phyloP scores from a whole-genome alignment of 2,329 filamentous ascomycete species.

The Ramularia endophylla region DNA sequence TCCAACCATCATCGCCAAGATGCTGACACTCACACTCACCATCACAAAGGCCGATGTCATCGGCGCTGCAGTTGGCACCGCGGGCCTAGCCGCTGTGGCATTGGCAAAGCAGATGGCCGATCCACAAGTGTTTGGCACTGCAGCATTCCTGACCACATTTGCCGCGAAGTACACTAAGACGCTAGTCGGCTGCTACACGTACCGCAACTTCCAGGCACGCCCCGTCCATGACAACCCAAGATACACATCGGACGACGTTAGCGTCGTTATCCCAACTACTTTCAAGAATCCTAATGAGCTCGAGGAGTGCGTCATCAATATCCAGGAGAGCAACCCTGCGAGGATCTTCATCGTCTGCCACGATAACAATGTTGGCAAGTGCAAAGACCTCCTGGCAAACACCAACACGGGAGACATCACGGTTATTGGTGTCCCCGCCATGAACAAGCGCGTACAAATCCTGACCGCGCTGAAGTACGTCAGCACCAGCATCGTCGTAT shows the following conservation, averaged over 20 bases:
- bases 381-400: conserved; percentile 10
- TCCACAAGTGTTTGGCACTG: no score
- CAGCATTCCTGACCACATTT: conserved; percentile 16
- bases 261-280: conserved; percentile 31
- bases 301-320: conserved; percentile 23
- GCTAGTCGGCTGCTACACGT: conserved; percentile 26
- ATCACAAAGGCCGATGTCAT: no score
- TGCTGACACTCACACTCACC: no score
- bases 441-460: conserved; percentile 33
- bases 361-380: conserved; percentile 18
- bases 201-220: conserved; percentile 24
- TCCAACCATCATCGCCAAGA: no score
- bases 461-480: conserved; percentile 26
- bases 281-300: conserved; percentile 28
- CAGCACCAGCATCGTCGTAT: conserved; percentile 25
- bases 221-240: conserved; percentile 20
- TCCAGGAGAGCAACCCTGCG: conserved; percentile 20
- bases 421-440: conserved; percentile 28
- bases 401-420: conserved; percentile 12
- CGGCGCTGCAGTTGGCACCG: no score
- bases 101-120: no score
- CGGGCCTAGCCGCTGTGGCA: no score
- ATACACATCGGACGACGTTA: conserved; percentile 24
- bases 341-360: conserved; percentile 27
- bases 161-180: conserved; percentile 25